A percentile compares a stretch with the other conserved stretches of the same genome.
phyloP scores from a whole-genome alignment of 306 rosid genomes.

The Fragaria nilgerrensis region DNA sequence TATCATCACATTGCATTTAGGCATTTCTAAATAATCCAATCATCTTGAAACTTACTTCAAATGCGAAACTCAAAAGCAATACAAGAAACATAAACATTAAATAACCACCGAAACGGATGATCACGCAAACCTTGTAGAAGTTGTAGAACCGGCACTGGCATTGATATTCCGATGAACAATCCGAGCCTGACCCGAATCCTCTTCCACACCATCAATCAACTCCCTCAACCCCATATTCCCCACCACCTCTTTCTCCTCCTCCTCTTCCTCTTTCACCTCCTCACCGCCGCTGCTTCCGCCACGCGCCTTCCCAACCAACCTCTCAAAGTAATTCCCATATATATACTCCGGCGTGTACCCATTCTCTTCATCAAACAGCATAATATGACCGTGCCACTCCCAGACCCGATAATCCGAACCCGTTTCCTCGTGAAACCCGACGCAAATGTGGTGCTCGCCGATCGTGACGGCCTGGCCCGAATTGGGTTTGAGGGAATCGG shows the following conservation, averaged over 20 bases:
- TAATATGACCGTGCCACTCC: slow-evolving; percentile 99
- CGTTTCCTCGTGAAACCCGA: slow-evolving; percentile 72
- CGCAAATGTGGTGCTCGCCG: slow-evolving; percentile 77
- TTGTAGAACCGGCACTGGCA: slow-evolving; percentile 61
- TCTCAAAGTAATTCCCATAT: slow-evolving; percentile 89
- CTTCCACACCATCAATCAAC: slow-evolving; percentile 54
- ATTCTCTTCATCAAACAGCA: slow-evolving; percentile 68
- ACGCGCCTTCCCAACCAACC: slow-evolving; percentile 35
- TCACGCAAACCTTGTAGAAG: slow-evolving; percentile 58
- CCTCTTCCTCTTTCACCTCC: slow-evolving; percentile 23
- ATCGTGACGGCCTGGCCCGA: slow-evolving; percentile 80
- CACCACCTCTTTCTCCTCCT: slow-evolving; percentile 34
- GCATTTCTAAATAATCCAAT: no score
- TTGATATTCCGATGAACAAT: slow-evolving; percentile 85
- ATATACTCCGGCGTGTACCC: slow-evolving; percentile 87
- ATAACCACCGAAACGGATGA: background rate
- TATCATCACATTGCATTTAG: no score
- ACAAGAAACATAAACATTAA: no score
- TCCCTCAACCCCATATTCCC: slow-evolving; percentile 69
- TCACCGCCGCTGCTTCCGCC: slow-evolving; percentile 10
- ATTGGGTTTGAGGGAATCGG: slow-evolving; percentile 68
- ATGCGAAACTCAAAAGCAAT: no score
- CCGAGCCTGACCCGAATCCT: slow-evolving; percentile 51
- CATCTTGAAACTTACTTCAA: no score
- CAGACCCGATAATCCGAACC: slow-evolving; percentile 80